Evolutionary conservation across 192 early-diverging fungal genomes (phyloP), one percentile per base, ranked within the genome.

Genomic region (Podila horticola): DNA sequence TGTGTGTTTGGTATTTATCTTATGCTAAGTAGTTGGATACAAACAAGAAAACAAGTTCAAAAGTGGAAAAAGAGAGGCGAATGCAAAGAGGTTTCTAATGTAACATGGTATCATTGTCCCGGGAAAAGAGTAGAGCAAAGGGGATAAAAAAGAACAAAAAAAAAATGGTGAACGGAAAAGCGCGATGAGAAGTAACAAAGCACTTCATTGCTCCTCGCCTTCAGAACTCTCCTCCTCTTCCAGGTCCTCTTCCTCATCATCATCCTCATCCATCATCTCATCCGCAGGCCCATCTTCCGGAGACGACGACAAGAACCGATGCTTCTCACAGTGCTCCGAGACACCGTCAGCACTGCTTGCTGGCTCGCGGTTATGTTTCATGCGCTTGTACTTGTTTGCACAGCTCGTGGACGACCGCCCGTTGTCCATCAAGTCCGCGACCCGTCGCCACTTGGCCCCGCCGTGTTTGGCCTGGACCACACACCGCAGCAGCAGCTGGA

Each of bases 301-400:
- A 15, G 41, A 45, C 41, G 15, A 45, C 11, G 41, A 45, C 41
- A 45, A 45, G 41, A 45, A 55, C 24, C 19, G n/a, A 10, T 55
- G 52, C 24, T 55, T n/a, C 5, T 22, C 52, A 24, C 24, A 7
- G 24, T 36, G 34, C 0, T 55, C 52, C 20, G n/a, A 9, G n/a
- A 26, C 9, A 0, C 34, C 8, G 34, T 36, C 34, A 36, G 34
- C 34, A 36, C 8, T 36, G 9, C 52, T 55, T 55, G 52, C 20
- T 4, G 52, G 52, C 52, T 17, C n/a, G 52, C 52, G 41, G 15
- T 55, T 24, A 26, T 55, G 52, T 6, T 55, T 55, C 52, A 55
- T 55, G n/a, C 52, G 52, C 52, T 55, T 55, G 52, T 22, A 55
- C 52, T 55, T 55, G 22, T 55, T 55, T 9, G 52, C 52, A 55